A percentile compares a stretch with the other conserved stretches of the same genome.
phyloP scores from a whole-genome alignment of 2,329 filamentous ascomycete genomes.

The Fusarium sp. region DNA sequence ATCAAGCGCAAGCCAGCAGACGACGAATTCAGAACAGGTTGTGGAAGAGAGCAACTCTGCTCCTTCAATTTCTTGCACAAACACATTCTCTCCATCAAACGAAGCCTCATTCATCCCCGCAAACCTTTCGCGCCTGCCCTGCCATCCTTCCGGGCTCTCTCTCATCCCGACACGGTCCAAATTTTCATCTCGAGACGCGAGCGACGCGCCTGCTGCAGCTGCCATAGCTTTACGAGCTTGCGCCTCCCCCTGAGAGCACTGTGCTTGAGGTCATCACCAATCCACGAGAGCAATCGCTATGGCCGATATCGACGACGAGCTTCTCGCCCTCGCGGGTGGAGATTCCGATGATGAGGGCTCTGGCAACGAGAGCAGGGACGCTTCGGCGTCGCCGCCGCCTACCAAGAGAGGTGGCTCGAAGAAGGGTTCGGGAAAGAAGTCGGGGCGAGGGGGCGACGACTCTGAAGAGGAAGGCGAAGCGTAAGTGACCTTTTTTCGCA shows the following conservation, averaged over 20 bases:
- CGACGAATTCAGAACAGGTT: constrained; percentile 41
- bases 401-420: constrained; percentile 48
- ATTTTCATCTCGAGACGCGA: constrained; percentile 19
- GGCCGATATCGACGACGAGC: constrained; percentile 93
- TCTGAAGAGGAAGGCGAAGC: constrained; percentile 74
- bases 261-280: constrained; percentile 11
- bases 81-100: constrained; percentile 27
- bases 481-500: constrained; percentile 48
- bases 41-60: constrained; percentile 27
- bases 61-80: constrained; percentile 29
- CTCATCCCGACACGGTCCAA: background rate
- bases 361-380: constrained; percentile 66
- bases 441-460: constrained; percentile 57
- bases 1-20: constrained; percentile 34
- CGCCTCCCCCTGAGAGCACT: constrained; percentile 21
- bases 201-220: constrained; percentile 20
- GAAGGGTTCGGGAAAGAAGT: constrained; percentile 56
- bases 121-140: constrained; percentile 12
- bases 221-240: background rate
- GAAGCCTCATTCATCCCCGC: constrained; percentile 14
- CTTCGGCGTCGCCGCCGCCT: constrained; percentile 64
- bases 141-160: constrained; percentile 12
- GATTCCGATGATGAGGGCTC: constrained; percentile 71
- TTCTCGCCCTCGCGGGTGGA: constrained; percentile 91
- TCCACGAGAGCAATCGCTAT: constrained; percentile 60